Evolutionary conservation across 2,329 filamentous ascomycete genomes (phyloP).

Genomic region (Aspergillus unguis): DNA sequence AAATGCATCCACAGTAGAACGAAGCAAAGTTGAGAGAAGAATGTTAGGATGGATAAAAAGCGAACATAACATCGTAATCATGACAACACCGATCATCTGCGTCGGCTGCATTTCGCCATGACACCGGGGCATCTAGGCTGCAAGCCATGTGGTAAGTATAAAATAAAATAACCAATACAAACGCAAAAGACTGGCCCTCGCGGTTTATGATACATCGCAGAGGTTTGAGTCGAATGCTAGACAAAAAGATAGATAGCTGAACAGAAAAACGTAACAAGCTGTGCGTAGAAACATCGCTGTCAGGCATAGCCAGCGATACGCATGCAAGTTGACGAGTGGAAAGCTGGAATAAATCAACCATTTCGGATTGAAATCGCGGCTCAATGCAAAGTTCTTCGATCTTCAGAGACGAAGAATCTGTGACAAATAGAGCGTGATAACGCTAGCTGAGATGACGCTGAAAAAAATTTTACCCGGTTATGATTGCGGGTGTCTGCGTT

Average conservation of each 20-base stretch:
- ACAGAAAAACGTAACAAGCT: not conserved
- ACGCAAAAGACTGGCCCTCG: constrained; percentile 16
- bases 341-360: not conserved
- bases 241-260: not conserved
- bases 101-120: constrained; percentile 3
- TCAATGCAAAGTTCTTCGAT: not conserved
- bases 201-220: constrained; percentile 40
- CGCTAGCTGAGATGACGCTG: not conserved
- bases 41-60: constrained; percentile 1
- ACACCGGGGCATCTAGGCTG: not conserved
- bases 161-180: constrained; percentile 11
- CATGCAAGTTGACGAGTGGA: not conserved
- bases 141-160: constrained; percentile 3
- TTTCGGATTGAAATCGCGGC: not conserved
- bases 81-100: not conserved
- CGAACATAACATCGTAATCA: constrained; percentile 18
- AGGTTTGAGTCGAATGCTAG: constrained; percentile 17
- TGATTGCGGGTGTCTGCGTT: constrained; percentile 45
- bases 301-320: not conserved
- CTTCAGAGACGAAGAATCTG: not conserved
- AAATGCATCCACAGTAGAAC: not conserved
- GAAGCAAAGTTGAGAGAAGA: not conserved
- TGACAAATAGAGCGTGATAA: not conserved
- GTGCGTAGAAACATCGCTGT: not conserved
- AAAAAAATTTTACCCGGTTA: constrained; percentile 27